Percentiles rank a stretch among this genome's conserved stretches.
These are phyloP conservation scores for Gynochthodes officinalis DNA, from an alignment of 257 asterid genomes.

Conservation along the genomic window DNA sequence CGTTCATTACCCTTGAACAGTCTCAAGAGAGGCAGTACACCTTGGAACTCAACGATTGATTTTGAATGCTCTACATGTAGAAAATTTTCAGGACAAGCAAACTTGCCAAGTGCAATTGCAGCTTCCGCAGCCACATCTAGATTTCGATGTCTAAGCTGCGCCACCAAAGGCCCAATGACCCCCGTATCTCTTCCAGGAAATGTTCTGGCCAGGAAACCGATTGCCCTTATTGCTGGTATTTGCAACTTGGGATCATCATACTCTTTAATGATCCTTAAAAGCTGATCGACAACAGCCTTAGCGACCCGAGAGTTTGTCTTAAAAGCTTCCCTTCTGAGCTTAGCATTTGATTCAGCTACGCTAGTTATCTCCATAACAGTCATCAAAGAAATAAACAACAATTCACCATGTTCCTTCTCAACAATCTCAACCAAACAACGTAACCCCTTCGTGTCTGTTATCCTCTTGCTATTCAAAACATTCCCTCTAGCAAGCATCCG, in stretches of 20 bases:
- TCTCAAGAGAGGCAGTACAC: conserved; percentile 49
- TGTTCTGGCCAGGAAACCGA: conserved; percentile 69
- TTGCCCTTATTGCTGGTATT: conserved; percentile 49
- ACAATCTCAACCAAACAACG: conserved; percentile 77
- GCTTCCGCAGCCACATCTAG: conserved; percentile 63
- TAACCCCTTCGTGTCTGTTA: conserved; percentile 74
- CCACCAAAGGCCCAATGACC: conserved; percentile 51
- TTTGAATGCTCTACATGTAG: conserved; percentile 57
- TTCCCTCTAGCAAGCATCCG: conserved; percentile 80
- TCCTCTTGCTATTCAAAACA: conserved; percentile 56
- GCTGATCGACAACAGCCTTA: conserved; percentile 81
- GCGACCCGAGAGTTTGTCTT: conserved; percentile 77
- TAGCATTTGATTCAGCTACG: conserved; percentile 64
- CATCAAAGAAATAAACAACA: conserved; percentile 65
- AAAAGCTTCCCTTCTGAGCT: conserved; percentile 66
- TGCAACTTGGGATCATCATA: conserved; percentile 34
- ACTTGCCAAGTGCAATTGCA: conserved; percentile 60
- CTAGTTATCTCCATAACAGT: conserved; percentile 71
- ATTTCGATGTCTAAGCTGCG: conserved; percentile 50
- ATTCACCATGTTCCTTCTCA: conserved; percentile 61
- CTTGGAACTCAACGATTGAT: conserved; percentile 62
- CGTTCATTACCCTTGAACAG: conserved; percentile 52
- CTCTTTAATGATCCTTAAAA: conserved; percentile 53
- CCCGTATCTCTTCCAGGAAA: conserved; percentile 77
- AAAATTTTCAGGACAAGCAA: conserved; percentile 59